These are phyloP conservation scores for Pseudogymnoascus sp. DNA, from an alignment of 2,329 filamentous ascomycete species.

Conservation along the genomic window DNA sequence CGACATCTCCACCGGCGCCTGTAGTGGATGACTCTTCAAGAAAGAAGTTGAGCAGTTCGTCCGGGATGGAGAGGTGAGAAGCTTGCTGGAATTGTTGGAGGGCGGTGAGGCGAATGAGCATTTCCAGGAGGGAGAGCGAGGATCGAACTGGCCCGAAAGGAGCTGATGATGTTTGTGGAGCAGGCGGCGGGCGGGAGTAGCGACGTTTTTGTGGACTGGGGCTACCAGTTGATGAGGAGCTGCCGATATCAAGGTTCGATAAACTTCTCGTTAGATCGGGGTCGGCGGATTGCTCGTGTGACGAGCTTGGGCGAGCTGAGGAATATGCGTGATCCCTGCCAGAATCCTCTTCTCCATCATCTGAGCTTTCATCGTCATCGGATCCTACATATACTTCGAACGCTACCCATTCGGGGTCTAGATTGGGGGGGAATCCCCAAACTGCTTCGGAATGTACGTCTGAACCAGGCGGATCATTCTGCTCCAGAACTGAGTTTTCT, in stretches of 20 bases:
- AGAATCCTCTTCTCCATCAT: conserved; percentile 16
- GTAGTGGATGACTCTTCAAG: conserved; percentile 59
- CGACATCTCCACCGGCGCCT: conserved; percentile 53
- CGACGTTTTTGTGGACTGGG: conserved; percentile 10
- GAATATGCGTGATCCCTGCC: conserved; percentile 21
- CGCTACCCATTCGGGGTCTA: conserved; percentile 68
- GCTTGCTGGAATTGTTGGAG: conserved; percentile 69
- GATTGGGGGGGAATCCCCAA: conserved; percentile 53
- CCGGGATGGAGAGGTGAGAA: conserved; percentile 61
- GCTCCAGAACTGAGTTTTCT: conserved; percentile 23
- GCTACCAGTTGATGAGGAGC: conserved; percentile 16
- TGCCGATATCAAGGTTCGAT: conserved; percentile 20
- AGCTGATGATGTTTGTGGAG: conserved; percentile 24
- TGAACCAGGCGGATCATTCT: conserved; percentile 12
- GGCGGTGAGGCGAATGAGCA: conserved; percentile 61
- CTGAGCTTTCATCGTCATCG: conserved; percentile 35
- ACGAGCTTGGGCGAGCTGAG: conserved; percentile 19
- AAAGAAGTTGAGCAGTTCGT: conserved; percentile 69
- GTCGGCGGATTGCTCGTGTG: conserved; percentile 12
- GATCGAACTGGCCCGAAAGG: conserved; percentile 48
- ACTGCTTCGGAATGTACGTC: conserved; percentile 11
- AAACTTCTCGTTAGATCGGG: conserved; percentile 17
- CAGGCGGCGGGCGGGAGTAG: not conserved
- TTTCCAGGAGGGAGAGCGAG: conserved; percentile 63
- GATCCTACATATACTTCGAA: conserved; percentile 63